Evolutionary conservation across 257 asterid genomes (phyloP).

Genomic region (Verbascum thapsus): DNA sequence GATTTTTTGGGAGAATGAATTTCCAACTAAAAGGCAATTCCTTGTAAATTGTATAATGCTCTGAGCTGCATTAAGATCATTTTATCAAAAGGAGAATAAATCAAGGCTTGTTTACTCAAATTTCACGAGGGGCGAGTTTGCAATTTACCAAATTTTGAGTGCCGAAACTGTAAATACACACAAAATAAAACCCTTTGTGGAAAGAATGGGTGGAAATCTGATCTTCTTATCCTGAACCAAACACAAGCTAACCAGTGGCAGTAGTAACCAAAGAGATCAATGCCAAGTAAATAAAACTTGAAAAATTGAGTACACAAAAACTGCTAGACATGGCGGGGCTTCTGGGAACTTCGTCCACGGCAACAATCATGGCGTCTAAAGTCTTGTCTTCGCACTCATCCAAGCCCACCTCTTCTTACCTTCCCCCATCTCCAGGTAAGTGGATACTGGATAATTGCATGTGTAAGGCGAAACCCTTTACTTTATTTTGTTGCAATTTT

Average conservation of each 20-base stretch:
- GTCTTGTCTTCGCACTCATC: conserved; percentile 44
- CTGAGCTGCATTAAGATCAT: too few species aligned
- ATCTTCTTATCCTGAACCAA: conserved; percentile 76
- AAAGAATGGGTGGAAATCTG: conserved; percentile 56
- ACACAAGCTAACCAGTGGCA: conserved; percentile 30
- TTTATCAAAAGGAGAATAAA: too few species aligned
- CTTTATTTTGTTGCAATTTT: conserved; percentile 12
- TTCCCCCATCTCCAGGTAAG: conserved; percentile 47
- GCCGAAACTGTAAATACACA: neutral
- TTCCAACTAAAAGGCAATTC: too few species aligned
- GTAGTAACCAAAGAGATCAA: conserved; percentile 6
- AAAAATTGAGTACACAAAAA: too few species aligned
- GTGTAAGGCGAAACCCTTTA: conserved; percentile 11
- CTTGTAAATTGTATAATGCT: too few species aligned
- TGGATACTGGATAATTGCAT: neutral
- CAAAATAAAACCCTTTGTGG: neutral
- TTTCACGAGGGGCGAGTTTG: neutral
- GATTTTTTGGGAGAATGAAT: too few species aligned
- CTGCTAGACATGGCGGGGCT: conserved; percentile 49
- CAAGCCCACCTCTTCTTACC: conserved; percentile 36
- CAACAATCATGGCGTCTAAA: conserved; percentile 48
- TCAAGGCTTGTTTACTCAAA: too few species aligned
- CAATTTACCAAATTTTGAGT: neutral
- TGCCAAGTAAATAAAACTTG: too few species aligned
- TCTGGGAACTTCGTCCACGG: conserved; percentile 54